phyloP scores from a whole-genome alignment of 495 filamentous ascomycete genomes.

The Bacidia rubella region DNA sequence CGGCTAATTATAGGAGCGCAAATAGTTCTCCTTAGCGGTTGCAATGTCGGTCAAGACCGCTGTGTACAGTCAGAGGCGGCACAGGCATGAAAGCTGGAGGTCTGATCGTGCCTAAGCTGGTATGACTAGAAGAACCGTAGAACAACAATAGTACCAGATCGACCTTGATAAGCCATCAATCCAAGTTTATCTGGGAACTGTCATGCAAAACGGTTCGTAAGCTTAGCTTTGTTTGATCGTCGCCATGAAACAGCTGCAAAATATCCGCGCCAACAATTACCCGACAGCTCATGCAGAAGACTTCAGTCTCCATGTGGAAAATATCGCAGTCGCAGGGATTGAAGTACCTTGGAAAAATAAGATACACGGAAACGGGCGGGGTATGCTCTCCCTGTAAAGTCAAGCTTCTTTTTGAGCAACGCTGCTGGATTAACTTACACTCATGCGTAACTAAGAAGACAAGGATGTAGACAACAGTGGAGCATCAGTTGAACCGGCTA shows the following conservation, averaged over 20 bases:
- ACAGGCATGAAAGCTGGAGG: too few relatives aligned
- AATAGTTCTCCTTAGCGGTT: not conserved
- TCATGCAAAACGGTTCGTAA: not conserved
- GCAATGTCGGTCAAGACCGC: too few relatives aligned
- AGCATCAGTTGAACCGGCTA: too few relatives aligned
- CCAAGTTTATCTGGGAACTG: not conserved
- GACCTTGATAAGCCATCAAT: not conserved
- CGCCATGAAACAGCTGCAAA: conserved; percentile 15
- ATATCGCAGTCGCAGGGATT: not conserved
- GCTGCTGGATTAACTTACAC: too few relatives aligned
- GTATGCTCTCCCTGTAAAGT: too few relatives aligned
- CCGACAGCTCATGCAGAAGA: not conserved
- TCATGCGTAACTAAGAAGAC: too few relatives aligned
- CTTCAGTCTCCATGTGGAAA: not conserved
- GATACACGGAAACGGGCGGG: too few relatives aligned
- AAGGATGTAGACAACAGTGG: too few relatives aligned
- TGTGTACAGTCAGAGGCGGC: too few relatives aligned
- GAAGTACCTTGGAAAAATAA: too few relatives aligned
- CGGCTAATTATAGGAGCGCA: not conserved
- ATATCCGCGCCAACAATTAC: conserved; percentile 15
- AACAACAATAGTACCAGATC: not conserved
- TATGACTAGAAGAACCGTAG: not conserved
- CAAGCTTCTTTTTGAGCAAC: too few relatives aligned
- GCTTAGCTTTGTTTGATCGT: conserved; percentile 12
- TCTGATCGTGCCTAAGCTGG: not conserved